phyloP scores from a whole-genome alignment of 108 stramenopile species.

The Fragilaria crotonensis region DNA sequence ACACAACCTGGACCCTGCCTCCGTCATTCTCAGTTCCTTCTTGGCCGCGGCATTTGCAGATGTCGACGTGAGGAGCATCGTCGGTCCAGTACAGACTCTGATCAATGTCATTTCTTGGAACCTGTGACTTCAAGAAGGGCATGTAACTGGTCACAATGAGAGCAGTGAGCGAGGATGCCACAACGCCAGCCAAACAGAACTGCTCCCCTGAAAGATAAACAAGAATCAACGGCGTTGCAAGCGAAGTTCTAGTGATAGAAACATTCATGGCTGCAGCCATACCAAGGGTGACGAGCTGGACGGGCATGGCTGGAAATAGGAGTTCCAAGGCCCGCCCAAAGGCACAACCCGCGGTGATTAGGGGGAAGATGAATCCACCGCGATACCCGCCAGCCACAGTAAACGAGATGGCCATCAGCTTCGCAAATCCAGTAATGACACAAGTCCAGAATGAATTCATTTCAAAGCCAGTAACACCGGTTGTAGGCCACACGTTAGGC shows the following conservation, averaged over 20 bases:
- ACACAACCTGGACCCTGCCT: too few relatives aligned
- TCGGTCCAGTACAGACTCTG: slow-evolving; percentile 4
- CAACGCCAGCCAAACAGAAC: slow-evolving; percentile 31
- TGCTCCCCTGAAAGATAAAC: slow-evolving; percentile 50
- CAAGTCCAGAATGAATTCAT: slow-evolving; percentile 29
- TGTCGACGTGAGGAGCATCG: too few relatives aligned
- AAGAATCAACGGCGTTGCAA: slow-evolving; percentile 51
- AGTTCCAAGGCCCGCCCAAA: slow-evolving; percentile 43
- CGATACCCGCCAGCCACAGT: slow-evolving; percentile 61
- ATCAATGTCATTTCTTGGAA: slow-evolving; percentile 48
- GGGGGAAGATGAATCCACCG: slow-evolving; percentile 62
- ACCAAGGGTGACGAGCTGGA: slow-evolving; percentile 33
- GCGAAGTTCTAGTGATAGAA: slow-evolving; percentile 52
- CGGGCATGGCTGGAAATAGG: slow-evolving; percentile 29
- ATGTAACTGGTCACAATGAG: slow-evolving; percentile 57
- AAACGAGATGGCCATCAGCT: slow-evolving; percentile 55
- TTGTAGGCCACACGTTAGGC: slow-evolving; percentile 49
- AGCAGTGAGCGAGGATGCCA: slow-evolving; percentile 41
- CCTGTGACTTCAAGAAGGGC: slow-evolving; percentile 55
- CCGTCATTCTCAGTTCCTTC: too few relatives aligned
- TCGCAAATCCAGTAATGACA: slow-evolving; percentile 41
- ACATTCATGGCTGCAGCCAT: slow-evolving; percentile 62
- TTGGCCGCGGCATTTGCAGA: too few relatives aligned
- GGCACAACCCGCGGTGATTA: slow-evolving; percentile 47
- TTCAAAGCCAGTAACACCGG: slow-evolving; percentile 51